Base-by-base conservation (phyloP, 1,284 basidiomycete species). In the Ustilago sp. region DNA sequence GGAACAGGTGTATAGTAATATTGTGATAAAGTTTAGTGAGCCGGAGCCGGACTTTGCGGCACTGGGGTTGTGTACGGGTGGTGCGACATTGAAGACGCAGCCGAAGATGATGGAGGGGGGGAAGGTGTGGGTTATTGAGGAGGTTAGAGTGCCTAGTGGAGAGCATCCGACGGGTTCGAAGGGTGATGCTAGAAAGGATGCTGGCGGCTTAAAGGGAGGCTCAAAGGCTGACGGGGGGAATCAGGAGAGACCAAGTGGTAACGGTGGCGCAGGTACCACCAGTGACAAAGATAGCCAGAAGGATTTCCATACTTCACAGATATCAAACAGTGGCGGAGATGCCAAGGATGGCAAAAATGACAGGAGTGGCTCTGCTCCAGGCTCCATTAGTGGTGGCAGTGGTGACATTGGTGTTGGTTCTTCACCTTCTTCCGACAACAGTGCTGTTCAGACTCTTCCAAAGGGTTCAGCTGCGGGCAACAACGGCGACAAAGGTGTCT, bases 1-100 rank as follows among this genome's bases (percentile, higher is more conserved):
- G 19, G 68, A 68, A 41, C 74, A 76, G 65, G 58, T 67, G 31
- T 76, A 76, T 23, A 56, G 59, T 34, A 68, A 71, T 41, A 71
- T 71, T 32, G 23, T 51, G 31, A 63, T 76, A 38, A 62, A 61
- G 52, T 76, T 76, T 13, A 35, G 41, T 0, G 39, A 68, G 31
- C 64, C 68, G 8, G 74, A 76, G 47, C 31, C 13, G n/a, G 28
- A 51, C 8, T 76, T 76, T 47, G 68, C 64, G 15, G 31, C 38
- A 38, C n/a, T 76, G 32, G 65, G 65, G 5, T n/a, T 68, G 36
- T 76, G 74, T 38, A 56, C 62, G 7, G 74, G 74, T 8, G 74
- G 74, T 8, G 74, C 74, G 5, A 36, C 6, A 15, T 28, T 60
- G 34, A 60, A 57, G 11, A 61, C 34, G 7, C 5, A n/a, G 28